Percentiles rank a stretch among this genome's conserved stretches.
phyloP scores from a whole-genome alignment of 768 basidiomycete species.

The Tephrocybe sp. region DNA sequence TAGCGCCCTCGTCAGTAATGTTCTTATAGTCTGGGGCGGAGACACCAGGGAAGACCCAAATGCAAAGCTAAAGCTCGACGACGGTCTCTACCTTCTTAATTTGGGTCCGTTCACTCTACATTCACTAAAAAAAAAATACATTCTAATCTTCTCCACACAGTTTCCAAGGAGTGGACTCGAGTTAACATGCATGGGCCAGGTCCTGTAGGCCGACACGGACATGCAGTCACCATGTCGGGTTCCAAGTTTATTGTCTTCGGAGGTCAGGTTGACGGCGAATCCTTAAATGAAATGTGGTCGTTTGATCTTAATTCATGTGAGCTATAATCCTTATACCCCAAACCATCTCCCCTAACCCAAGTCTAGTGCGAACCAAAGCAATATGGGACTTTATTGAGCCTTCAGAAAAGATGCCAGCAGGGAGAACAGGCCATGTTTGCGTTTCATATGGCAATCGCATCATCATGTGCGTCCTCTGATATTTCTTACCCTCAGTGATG shows the following conservation, averaged over 20 bases:
- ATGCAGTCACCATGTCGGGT: constrained; percentile 89
- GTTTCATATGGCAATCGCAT: constrained; percentile 81
- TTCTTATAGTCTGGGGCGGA: constrained; percentile 97
- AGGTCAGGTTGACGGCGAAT: constrained; percentile 93
- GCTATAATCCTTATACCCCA: constrained; percentile 24
- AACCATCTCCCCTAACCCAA: constrained; percentile 7
- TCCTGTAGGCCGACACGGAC: constrained; percentile 91
- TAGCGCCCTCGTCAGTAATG: constrained; percentile 91
- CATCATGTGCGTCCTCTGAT: constrained; percentile 70
- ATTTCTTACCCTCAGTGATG: too few species aligned
- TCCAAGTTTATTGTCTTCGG: constrained; percentile 95
- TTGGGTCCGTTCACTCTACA: constrained; percentile 59
- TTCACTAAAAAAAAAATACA: too few species aligned
- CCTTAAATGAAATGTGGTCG: constrained; percentile 92
- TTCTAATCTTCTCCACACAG: constrained; percentile 35
- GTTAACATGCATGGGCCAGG: constrained; percentile 73
- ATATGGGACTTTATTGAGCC: constrained; percentile 82
- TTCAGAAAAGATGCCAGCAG: constrained; percentile 63
- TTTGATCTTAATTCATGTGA: constrained; percentile 94
- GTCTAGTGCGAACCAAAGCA: constrained; percentile 75
- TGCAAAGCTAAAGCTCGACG: constrained; percentile 80
- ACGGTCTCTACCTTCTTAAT: constrained; percentile 91
- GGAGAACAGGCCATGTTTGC: constrained; percentile 90
- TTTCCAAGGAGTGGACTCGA: constrained; percentile 92
- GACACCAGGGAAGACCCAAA: constrained; percentile 83